A percentile compares a stretch with the other conserved stretches of the same genome.
Conservation (phyloP, 2,329 filamentous ascomycete genomes). For the Neofusicoccum sp. region DNA sequence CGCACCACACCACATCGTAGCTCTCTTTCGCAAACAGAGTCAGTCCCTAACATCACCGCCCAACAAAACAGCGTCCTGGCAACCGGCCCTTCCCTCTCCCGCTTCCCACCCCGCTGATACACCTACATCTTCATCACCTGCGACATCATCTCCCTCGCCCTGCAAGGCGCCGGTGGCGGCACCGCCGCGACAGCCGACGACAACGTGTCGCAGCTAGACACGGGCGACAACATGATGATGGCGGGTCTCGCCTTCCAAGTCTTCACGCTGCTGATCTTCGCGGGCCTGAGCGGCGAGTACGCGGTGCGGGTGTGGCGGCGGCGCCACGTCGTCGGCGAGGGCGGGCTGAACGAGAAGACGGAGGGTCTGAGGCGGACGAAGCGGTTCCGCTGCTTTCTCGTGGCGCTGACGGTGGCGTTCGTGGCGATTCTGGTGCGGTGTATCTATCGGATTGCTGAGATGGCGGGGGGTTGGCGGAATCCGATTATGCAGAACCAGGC, state of each 20-base stretch:
- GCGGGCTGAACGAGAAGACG: neutral
- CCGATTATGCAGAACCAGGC: conserved; percentile 49
- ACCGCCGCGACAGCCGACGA: conserved; percentile 53
- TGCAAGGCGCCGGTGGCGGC: conserved; percentile 59
- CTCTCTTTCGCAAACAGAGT: neutral
- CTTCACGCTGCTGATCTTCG: conserved; percentile 50
- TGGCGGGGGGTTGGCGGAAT: conserved; percentile 41
- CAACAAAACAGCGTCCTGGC: conserved; percentile 56
- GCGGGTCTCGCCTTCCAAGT: conserved; percentile 59
- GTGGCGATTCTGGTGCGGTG: conserved; percentile 44
- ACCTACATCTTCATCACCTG: conserved; percentile 60
- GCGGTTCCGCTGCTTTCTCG: neutral
- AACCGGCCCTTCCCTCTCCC: conserved; percentile 45
- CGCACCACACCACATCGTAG: conserved; percentile 27
- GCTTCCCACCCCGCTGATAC: conserved; percentile 42
- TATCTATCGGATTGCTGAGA: conserved; percentile 26
- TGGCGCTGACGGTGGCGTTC: neutral
- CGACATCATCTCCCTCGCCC: conserved; percentile 55
- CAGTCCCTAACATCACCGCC: conserved; percentile 31
- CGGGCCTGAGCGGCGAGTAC: conserved; percentile 40
- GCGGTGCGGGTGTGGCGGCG: conserved; percentile 16
- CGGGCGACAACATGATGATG: conserved; percentile 57
- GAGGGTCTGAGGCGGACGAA: neutral
- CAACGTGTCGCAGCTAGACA: conserved; percentile 34
- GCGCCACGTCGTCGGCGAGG: neutral